Evolutionary conservation across 2,329 filamentous ascomycete species (phyloP), one percentile per base, ranked within the genome.

Genomic region (Orbilia javanica): DNA sequence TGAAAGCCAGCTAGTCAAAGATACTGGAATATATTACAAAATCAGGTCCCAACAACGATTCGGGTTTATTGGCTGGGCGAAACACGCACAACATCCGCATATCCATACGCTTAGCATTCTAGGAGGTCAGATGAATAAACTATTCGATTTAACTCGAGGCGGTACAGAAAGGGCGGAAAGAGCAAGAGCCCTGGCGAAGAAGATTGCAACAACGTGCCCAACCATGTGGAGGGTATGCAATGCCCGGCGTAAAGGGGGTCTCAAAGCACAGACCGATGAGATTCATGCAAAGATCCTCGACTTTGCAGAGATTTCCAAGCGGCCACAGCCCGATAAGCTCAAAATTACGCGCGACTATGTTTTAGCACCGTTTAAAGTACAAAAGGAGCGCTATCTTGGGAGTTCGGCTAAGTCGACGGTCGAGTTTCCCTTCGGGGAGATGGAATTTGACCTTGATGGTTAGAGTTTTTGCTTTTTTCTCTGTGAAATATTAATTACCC

Each of bases 71-170:
- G 73, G 73, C 29, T 77, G 60, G 46, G 65, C 66, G 13, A 65
- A 71, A 46, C 73, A 77, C 31, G 73, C 73, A 15, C 60, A 52
- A 20, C 73, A 77, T 48, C 73, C 73, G 6, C 73, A 77, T 52
- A 18, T 71, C 4, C 31, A 60, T 4, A 77, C 73, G 7, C 36
- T 71, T 29, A 60, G 66, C 18, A 29, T 70, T 2, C 31, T 77
- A 20, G 60, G 48, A 4, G 67, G 60, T 15, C 73, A 77, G 48
- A 13, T 77, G n/a, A 63, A 63, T n/a, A 63, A 53, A 4, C 22
- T 71, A 10, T 60, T 62, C 10, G 11, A 44, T 7, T 36, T 44
- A 31, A 63, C 73, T 1, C 36, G 60, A 50, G 13, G 20, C 0
- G 71, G 62, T 31, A 42, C 31, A 6, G 66, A 62, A 20, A 52